These are phyloP conservation scores for Avena sativa DNA, from an alignment of 176 grass and related monocot species.

Conservation along the genomic window DNA sequence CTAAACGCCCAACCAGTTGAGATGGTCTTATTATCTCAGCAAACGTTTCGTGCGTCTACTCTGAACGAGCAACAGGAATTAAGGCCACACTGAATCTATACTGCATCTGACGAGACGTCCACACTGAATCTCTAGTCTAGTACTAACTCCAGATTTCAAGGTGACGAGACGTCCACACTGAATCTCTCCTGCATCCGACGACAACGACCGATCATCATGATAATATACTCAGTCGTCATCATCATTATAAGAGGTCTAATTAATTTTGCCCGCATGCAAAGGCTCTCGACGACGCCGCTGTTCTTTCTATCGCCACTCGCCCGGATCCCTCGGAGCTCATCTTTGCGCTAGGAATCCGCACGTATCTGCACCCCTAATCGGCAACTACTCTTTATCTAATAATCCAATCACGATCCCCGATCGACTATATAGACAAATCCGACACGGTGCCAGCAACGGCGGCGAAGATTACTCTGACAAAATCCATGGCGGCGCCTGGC, in stretches of 20 bases:
- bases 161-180: no score
- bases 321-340: slow-evolving; percentile 49
- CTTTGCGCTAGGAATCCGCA: slow-evolving; percentile 48
- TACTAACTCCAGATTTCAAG: no score
- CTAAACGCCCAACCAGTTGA: no score
- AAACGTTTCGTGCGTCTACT: no score
- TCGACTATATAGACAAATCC: slow-evolving; percentile 22
- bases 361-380: slow-evolving; percentile 14
- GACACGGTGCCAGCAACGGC: background rate
- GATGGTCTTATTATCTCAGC: no score
- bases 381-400: slow-evolving; percentile 50
- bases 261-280: slow-evolving; percentile 42
- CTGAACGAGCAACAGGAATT: no score
- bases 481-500: slow-evolving; percentile 42
- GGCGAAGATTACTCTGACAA: slow-evolving; percentile 7
- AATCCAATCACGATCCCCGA: background rate
- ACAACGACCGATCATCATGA: background rate
- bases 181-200: background rate
- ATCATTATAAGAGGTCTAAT: background rate
- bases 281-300: slow-evolving; percentile 22
- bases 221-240: background rate
- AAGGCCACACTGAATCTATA: no score
- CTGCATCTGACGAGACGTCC: no score
- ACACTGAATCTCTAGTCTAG: no score
- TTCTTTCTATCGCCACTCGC: slow-evolving; percentile 8